These are phyloP conservation scores for Ustilago loliicola DNA, from an alignment of 1,284 basidiomycete species.

Conservation along the genomic window DNA sequence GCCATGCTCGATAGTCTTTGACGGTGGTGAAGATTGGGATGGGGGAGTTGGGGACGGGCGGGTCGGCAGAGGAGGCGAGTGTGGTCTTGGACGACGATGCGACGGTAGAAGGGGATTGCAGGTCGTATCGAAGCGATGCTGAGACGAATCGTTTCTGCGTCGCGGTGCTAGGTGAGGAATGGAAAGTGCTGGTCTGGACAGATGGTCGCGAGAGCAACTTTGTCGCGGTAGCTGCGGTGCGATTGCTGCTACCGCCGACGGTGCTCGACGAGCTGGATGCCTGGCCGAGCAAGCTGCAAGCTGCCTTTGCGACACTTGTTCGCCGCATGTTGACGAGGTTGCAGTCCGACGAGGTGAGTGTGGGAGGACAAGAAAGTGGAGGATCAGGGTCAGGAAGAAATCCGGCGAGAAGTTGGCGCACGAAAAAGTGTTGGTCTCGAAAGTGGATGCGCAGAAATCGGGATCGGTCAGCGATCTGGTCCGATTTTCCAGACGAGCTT, in stretches of 20 bases:
- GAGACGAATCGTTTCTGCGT: slow-evolving; percentile 12
- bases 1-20: slow-evolving; percentile 81
- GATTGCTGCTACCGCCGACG: background rate
- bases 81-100: slow-evolving; percentile 15
- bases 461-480: background rate
- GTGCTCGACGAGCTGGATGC: slow-evolving; percentile 7
- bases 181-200: background rate
- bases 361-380: slow-evolving; percentile 7
- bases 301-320: background rate
- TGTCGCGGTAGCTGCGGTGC: background rate
- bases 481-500: background rate
- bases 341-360: background rate
- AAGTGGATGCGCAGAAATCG: background rate
- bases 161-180: background rate
- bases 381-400: slow-evolving; percentile 1
- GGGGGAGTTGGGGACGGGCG: slow-evolving; percentile 70
- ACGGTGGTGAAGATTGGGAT: slow-evolving; percentile 84
- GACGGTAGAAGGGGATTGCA: background rate
- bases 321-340: slow-evolving; percentile 12
- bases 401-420: background rate
- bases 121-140: background rate
- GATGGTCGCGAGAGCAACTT: background rate
- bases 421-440: slow-evolving; percentile 12
- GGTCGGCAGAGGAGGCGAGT: slow-evolving; percentile 28
- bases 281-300: background rate